Percentiles rank a stretch among this genome's conserved stretches.
Conservation (phyloP, 2,329 filamentous ascomycete genomes). For the Juglanconis juglandina region DNA sequence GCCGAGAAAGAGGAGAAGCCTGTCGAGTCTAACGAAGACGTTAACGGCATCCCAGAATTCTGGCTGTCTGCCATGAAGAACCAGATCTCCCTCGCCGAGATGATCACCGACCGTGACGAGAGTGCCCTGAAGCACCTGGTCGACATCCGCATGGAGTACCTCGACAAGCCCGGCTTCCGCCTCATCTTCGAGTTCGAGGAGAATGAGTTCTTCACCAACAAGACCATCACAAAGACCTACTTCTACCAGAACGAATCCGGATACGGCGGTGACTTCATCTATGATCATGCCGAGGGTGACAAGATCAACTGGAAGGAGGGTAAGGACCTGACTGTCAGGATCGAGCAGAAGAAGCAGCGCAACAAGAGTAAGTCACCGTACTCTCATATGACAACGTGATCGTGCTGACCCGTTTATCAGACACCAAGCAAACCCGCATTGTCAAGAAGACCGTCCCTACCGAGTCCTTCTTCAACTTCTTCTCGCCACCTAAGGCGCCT, state of each 20-base stretch:
- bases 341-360: conserved; percentile 99
- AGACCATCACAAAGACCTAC: conserved; percentile 95
- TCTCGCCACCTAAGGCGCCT: conserved; percentile 88
- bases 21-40: conserved; percentile 50
- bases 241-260: conserved; percentile 98
- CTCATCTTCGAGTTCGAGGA: conserved; percentile 95
- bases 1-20: conserved; percentile 57
- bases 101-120: conserved; percentile 98
- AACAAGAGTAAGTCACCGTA: conserved; percentile 79
- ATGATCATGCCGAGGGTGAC: conserved; percentile 96
- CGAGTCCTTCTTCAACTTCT: conserved; percentile 99
- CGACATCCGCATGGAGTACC: conserved; percentile 98
- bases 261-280: conserved; percentile 98
- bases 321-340: conserved; percentile 87
- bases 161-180: conserved; percentile 96
- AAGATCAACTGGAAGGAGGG: conserved; percentile 95
- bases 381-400: background rate
- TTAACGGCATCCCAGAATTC: conserved; percentile 93
- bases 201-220: conserved; percentile 98
- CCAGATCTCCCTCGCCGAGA: conserved; percentile 92
- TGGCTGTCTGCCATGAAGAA: conserved; percentile 99
- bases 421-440: conserved; percentile 97
- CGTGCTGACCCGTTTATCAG: conserved; percentile 42
- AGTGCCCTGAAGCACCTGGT: conserved; percentile 82
- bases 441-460: conserved; percentile 99